Percentiles rank a stretch among this genome's conserved stretches.
Conservation (phyloP, 306 rosid genomes). For the Fragaria vesca region DNA sequence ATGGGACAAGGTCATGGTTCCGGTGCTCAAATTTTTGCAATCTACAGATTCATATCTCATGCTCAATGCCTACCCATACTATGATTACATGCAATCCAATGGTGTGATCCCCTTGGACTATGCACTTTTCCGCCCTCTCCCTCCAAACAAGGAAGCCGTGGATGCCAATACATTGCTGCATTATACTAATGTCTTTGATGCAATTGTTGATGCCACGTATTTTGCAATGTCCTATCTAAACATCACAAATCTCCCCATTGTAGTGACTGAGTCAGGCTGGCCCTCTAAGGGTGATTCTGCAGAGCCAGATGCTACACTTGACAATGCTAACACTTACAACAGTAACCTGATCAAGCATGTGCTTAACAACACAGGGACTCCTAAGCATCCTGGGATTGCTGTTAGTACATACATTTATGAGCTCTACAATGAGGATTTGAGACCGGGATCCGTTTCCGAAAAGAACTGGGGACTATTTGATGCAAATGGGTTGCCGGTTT, state of each 20-base stretch:
- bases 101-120: constrained; percentile 90
- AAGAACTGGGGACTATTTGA: constrained; percentile 89
- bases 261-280: constrained; percentile 94
- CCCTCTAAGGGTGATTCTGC: constrained; percentile 82
- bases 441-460: constrained; percentile 76
- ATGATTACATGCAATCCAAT: constrained; percentile 79
- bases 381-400: constrained; percentile 83
- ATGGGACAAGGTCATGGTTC: constrained; percentile 86
- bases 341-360: constrained; percentile 90
- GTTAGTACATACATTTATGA: constrained; percentile 91
- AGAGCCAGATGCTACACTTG: constrained; percentile 74
- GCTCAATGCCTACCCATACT: constrained; percentile 93
- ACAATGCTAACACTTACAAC: constrained; percentile 88
- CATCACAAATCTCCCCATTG: constrained; percentile 68
- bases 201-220: constrained; percentile 88
- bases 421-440: constrained; percentile 86
- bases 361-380: constrained; percentile 86
- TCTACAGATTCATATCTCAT: constrained; percentile 78
- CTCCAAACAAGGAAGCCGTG: constrained; percentile 92
- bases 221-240: constrained; percentile 86
- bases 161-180: constrained; percentile 89
- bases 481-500: constrained; percentile 67
- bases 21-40: constrained; percentile 75
- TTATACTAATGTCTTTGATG: constrained; percentile 93
- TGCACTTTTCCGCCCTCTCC: constrained; percentile 90